Evolutionary conservation across 2,329 filamentous ascomycete genomes (phyloP), one percentile per base, ranked within the genome.

Genomic region (Elsinoe perseae): DNA sequence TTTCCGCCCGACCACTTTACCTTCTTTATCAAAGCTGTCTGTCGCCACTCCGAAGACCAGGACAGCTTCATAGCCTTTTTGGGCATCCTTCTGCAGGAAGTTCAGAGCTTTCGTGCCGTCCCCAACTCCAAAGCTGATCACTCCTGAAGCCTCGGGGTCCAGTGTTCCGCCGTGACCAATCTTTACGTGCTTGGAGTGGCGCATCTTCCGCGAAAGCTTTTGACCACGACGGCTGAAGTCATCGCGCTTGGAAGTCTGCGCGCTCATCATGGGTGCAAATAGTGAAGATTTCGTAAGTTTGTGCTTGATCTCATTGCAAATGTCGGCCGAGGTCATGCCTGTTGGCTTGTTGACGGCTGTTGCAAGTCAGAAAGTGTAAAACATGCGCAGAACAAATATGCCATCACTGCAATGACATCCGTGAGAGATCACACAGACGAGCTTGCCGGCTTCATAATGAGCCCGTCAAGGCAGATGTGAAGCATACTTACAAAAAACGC

Each of bases 111-210:
- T 98, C 56, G 93, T 98, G 36, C 89, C 93, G 58, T 80, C 83
- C 32, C 92, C 93, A 54, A 96, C 79, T 56, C 92, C 93, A 5
- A 93, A 78, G 61, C 97, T 90, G 50, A 98, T 80, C 21, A 98
- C 88, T 44, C 93, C 93, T 1, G 91, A 95, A 7, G 93, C 93
- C 65, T 96, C 80, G 23, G 93, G 93, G 67, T 98, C 93, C 16
- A 98, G 80, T 1, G 93, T 98, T 42, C 93, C 93, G 59, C 93
- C 93, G 73, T 98, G 93, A 30, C 93, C 93, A 66, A 97, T 87
- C 76, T 97, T 98, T 63, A 97, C 85, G 60, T 88, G 82, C 4
- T 85, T 69, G 1, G 79, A 75, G 63, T 79, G 79, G 69, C 82
- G 60, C 78, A 77, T 46, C 72, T 73, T 61, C 74, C 74, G 59